Percentiles rank a stretch among this genome's conserved stretches.
Conservation (phyloP, 2,329 filamentous ascomycete species). For the Botrytis squamosa region DNA sequence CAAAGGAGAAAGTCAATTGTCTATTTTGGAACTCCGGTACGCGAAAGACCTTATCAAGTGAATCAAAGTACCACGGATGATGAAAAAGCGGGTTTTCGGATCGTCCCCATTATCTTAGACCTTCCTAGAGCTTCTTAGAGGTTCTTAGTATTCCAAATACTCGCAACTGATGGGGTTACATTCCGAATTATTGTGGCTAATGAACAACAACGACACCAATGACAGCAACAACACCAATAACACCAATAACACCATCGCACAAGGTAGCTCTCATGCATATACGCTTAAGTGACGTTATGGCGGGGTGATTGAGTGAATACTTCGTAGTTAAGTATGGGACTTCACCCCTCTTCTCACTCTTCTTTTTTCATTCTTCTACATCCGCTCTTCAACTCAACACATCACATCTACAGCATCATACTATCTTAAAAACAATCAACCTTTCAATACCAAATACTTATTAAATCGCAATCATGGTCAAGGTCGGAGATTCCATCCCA, state of each 20-base stretch:
- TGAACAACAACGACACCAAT: background rate
- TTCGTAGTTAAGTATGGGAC: background rate
- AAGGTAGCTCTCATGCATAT: background rate
- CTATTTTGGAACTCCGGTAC: background rate
- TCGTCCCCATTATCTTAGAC: background rate
- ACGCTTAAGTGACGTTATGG: constrained; percentile 4
- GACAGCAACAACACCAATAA: background rate
- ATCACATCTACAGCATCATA: background rate
- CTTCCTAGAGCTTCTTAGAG: constrained; percentile 14
- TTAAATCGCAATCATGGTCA: constrained; percentile 46
- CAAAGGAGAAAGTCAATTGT: constrained; percentile 8
- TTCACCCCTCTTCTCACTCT: background rate
- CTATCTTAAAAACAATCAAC: background rate
- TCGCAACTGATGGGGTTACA: background rate
- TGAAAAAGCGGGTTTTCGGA: background rate
- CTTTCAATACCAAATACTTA: background rate
- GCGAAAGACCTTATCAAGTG: background rate
- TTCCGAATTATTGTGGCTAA: background rate
- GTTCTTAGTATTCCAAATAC: constrained; percentile 14
- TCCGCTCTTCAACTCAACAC: background rate
- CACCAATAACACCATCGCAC: background rate
- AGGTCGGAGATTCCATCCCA: constrained; percentile 77
- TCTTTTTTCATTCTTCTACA: background rate
- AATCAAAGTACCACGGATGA: background rate
- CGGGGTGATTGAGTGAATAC: background rate